Conservation (phyloP, 345 rosid species). For the Turnera subulata region DNA sequence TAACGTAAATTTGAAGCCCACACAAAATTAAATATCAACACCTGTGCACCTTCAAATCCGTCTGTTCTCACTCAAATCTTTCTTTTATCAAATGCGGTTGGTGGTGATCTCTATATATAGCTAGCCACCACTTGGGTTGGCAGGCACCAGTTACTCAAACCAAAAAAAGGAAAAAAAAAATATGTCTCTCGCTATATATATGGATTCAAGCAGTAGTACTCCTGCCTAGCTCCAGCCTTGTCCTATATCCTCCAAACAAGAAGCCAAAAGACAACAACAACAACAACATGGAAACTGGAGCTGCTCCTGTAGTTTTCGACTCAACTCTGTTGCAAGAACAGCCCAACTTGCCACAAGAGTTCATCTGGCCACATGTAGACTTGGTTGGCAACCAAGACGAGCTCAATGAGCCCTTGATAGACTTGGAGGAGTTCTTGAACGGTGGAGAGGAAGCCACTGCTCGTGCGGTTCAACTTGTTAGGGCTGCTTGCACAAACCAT, state of each 20-base stretch:
- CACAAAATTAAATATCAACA: too few species aligned
- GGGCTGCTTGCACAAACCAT: constrained; percentile 45
- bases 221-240: too few species aligned
- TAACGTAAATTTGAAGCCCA: too few species aligned
- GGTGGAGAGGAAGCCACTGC: constrained; percentile 35
- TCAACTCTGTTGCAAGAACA: constrained; percentile 28
- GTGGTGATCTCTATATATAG: too few species aligned
- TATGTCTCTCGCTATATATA: too few species aligned
- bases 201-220: too few species aligned
- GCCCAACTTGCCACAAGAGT: constrained; percentile 34
- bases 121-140: too few species aligned
- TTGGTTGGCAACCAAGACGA: constrained; percentile 20
- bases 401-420: constrained; percentile 48
- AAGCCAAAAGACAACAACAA: constrained; percentile 6
- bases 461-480: constrained; percentile 33
- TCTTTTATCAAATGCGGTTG: too few species aligned
- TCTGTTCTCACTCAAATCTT: too few species aligned
- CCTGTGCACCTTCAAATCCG: too few species aligned
- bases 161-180: too few species aligned
- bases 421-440: constrained; percentile 36
- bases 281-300: neutral
- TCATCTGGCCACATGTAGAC: constrained; percentile 48
- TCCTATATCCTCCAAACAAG: constrained; percentile 6
- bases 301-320: constrained; percentile 27
- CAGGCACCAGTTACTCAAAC: too few species aligned